Conservation (phyloP, 2,329 filamentous ascomycete species). For the Aspergillus ochraceoroseus region DNA sequence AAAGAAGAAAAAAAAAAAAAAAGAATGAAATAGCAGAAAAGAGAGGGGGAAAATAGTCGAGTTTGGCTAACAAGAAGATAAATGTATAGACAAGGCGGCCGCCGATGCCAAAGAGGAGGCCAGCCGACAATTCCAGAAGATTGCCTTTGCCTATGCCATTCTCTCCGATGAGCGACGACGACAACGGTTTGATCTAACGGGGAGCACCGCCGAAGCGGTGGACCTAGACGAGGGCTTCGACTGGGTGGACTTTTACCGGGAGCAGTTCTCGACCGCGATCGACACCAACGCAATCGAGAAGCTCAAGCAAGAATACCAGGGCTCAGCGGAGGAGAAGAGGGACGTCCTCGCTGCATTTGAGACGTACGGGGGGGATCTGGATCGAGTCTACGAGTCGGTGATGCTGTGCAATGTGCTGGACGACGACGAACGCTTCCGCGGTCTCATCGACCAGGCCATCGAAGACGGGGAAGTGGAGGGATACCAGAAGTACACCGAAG, state of each 20-base stretch:
- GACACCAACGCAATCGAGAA: slow-evolving; percentile 68
- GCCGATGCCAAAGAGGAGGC: slow-evolving; percentile 65
- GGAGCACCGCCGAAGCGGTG: slow-evolving; percentile 78
- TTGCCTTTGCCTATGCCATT: slow-evolving; percentile 91
- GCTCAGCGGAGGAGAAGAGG: slow-evolving; percentile 74
- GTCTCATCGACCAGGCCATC: slow-evolving; percentile 78
- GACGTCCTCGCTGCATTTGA: slow-evolving; percentile 75
- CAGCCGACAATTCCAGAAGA: slow-evolving; percentile 76
- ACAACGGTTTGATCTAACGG: slow-evolving; percentile 82
- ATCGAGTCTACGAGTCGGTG: slow-evolving; percentile 69
- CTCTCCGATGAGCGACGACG: slow-evolving; percentile 78
- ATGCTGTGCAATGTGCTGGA: slow-evolving; percentile 80
- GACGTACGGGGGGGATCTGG: slow-evolving; percentile 67
- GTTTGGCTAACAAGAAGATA: slow-evolving; percentile 19
- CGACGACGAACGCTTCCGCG: slow-evolving; percentile 79
- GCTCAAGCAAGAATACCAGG: slow-evolving; percentile 74
- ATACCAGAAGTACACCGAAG: slow-evolving; percentile 66
- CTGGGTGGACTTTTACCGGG: slow-evolving; percentile 85
- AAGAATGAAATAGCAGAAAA: neutral
- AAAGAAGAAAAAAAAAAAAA: neutral
- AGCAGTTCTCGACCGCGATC: slow-evolving; percentile 73
- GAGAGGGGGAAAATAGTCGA: neutral
- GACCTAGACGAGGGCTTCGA: slow-evolving; percentile 70
- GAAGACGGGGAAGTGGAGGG: slow-evolving; percentile 59
- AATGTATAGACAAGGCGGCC: slow-evolving; percentile 65